Conservation (phyloP, 768 basidiomycete genomes). For the Amanita subjunquillea region DNA sequence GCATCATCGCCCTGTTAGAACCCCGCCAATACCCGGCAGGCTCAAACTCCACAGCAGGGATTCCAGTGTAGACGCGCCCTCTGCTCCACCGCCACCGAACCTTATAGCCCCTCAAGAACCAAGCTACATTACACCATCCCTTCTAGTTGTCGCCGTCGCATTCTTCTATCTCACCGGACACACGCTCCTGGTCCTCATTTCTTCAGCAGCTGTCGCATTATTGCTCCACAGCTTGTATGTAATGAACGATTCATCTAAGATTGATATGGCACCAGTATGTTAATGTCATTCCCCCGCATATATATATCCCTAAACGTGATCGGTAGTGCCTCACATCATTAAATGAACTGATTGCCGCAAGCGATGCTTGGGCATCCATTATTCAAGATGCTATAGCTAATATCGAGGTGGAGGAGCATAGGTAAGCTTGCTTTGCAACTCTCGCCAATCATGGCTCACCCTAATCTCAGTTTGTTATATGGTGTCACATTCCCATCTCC, state of each 20-base stretch:
- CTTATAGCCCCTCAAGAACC: constrained; percentile 19
- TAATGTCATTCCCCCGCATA: not conserved
- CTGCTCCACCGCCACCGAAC: constrained; percentile 9
- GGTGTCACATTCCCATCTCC: constrained; percentile 35
- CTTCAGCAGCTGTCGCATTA: constrained; percentile 27
- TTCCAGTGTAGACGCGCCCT: constrained; percentile 22
- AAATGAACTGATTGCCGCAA: constrained; percentile 56
- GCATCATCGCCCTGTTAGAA: constrained; percentile 20
- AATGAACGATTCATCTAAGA: constrained; percentile 24
- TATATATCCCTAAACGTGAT: constrained; percentile 5
- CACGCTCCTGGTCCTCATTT: constrained; percentile 27
- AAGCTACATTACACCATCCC: constrained; percentile 29
- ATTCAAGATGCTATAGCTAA: constrained; percentile 58
- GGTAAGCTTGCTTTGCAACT: constrained; percentile 24
- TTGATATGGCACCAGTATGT: constrained; percentile 49
- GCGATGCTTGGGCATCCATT: constrained; percentile 63
- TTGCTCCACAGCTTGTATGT: constrained; percentile 23
- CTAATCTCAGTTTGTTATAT: constrained; percentile 16
- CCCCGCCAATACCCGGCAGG: constrained; percentile 37
- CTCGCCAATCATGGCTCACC: constrained; percentile 2
- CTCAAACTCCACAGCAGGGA: constrained; percentile 32
- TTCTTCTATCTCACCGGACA: constrained; percentile 34
- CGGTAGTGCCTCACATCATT: constrained; percentile 56
- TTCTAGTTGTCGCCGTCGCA: constrained; percentile 26
- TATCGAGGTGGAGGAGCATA: constrained; percentile 63